Base-by-base conservation (phyloP, 257 asterid genomes). In the Lavandula angustifolia region DNA sequence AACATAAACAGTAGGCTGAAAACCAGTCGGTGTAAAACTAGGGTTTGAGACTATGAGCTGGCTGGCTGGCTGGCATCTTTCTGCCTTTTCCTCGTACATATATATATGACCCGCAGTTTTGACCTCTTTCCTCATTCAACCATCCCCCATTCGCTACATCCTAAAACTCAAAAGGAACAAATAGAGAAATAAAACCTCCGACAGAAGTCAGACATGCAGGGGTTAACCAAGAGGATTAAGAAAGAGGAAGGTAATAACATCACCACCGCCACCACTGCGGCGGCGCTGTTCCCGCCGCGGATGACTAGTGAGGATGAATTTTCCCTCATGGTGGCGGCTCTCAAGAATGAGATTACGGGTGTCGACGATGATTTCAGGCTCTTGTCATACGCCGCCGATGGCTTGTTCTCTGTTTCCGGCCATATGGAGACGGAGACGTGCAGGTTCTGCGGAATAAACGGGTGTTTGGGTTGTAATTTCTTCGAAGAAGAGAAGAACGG, bases 391-490 rank as follows among this genome's bases (percentile, higher is more conserved):
- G 38, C 50, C 0, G 70, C 66, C 0, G 74, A 64, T 11, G 66
- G 65, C 8, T 16, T 72, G 6, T 43, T 82, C 63, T 60, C 84
- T 0, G 84, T 80, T 18, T 6, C 82, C 1, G 91, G 43, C 0
- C 77, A 62, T 5, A 54, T 71, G 54, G 85, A 78, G 53, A 79
- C 83, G 54, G 85, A 78, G 53, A 79, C 83, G 14, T 88, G 98
- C 72, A 60, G 73, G 9, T 59, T 76, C 34, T 91, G 98, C 75
- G 46, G 77, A 9, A 87, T 82, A 7, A 70, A 70, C 3, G 96
- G 87, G 0, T 91, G 98, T 12, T 62, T 91, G 62, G 98, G 96
- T 5, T 91, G 96, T 56, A 72, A 88, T 35, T 79, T 78, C 68
- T 91, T 85, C 9, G 82, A 38, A 1, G 75, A 18, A 10, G 68